Conservation (phyloP, 2,329 filamentous ascomycete species). For the Ascochyta pisi region DNA sequence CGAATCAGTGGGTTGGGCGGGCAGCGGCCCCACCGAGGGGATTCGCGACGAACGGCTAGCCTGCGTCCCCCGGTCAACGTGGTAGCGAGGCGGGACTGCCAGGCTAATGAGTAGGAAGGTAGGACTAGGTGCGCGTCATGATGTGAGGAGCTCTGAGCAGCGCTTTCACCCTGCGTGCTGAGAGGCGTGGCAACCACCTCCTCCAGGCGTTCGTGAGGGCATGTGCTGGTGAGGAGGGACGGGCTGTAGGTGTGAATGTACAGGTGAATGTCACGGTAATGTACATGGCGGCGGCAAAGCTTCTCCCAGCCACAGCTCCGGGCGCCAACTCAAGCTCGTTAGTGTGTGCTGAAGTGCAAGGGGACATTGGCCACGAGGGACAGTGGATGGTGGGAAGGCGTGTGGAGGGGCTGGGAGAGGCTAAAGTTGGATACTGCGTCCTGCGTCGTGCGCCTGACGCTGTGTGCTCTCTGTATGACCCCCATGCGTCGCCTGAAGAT, state of each 20-base stretch:
- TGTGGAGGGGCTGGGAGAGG: constrained; percentile 17
- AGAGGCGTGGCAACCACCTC: too few relatives aligned
- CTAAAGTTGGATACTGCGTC: background rate
- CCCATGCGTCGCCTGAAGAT: background rate
- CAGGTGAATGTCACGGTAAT: background rate
- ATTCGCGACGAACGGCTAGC: too few relatives aligned
- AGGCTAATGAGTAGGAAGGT: too few relatives aligned
- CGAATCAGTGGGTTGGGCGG: too few relatives aligned
- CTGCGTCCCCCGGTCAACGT: too few relatives aligned
- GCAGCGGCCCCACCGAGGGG: too few relatives aligned
- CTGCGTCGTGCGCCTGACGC: background rate
- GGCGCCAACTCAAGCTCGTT: constrained; percentile 8
- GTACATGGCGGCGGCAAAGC: background rate
- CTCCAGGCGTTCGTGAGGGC: background rate
- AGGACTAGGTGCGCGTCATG: too few relatives aligned
- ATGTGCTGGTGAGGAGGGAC: background rate
- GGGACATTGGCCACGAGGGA: constrained; percentile 9
- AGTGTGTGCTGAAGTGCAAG: constrained; percentile 7
- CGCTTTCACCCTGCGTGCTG: too few relatives aligned
- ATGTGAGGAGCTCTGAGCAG: too few relatives aligned
- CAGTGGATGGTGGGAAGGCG: background rate
- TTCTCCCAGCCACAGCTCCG: constrained; percentile 15
- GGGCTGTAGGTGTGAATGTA: background rate
- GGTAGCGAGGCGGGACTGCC: too few relatives aligned
- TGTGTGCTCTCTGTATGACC: background rate